phyloP scores from a whole-genome alignment of 1,139 yeast genomes.

The Sugiyamaella pinicola region DNA sequence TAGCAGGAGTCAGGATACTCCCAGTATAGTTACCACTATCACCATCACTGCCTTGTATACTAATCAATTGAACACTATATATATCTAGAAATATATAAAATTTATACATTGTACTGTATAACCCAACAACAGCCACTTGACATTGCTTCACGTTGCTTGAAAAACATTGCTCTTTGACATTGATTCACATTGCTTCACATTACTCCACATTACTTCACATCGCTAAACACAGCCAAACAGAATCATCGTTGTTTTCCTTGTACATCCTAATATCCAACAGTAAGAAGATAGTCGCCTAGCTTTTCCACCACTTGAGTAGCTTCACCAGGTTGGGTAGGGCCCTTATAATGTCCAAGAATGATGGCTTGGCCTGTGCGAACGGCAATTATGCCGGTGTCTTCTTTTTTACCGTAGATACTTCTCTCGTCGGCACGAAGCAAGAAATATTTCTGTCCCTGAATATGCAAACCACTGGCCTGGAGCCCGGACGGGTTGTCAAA shows the following conservation, averaged over 20 bases:
- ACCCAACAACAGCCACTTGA: no score
- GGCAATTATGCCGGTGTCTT: slow-evolving; percentile 81
- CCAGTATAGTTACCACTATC: slow-evolving; percentile 51
- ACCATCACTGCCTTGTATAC: not conserved
- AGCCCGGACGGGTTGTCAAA: slow-evolving; percentile 76
- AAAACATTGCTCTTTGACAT: no score
- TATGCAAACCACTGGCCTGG: slow-evolving; percentile 83
- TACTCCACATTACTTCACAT: no score
- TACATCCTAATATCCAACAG: slow-evolving; percentile 66
- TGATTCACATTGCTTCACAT: no score
- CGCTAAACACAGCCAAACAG: no score
- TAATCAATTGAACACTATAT: slow-evolving; percentile 2
- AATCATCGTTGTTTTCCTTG: not conserved
- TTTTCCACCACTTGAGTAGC: slow-evolving; percentile 94
- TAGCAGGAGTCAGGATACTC: slow-evolving; percentile 65
- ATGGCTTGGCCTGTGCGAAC: slow-evolving; percentile 95
- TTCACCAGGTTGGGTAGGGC: slow-evolving; percentile 89
- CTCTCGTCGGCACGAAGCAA: slow-evolving; percentile 88
- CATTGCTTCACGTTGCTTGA: no score
- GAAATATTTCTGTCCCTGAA: slow-evolving; percentile 85
- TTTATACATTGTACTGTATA: not conserved
- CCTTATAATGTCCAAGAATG: slow-evolving; percentile 79
- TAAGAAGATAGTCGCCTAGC: slow-evolving; percentile 89
- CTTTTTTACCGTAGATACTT: slow-evolving; percentile 91
- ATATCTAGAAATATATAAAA: slow-evolving; percentile 1